Base-by-base conservation (phyloP, 1,284 basidiomycete species). In the Cryptococcus sp. region DNA sequence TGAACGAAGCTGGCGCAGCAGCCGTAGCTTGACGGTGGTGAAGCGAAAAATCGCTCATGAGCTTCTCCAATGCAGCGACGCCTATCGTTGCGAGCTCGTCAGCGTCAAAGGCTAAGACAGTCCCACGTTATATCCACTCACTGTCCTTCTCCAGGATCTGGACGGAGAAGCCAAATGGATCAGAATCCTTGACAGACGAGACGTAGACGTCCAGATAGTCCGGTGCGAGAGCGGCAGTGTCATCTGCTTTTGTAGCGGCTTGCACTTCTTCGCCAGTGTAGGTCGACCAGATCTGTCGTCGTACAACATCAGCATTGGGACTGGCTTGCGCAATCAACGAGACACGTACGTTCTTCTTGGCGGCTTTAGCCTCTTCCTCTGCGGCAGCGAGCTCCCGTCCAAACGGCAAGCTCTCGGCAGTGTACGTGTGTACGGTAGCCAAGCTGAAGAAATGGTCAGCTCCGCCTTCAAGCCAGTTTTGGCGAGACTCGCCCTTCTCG, bases 171-270 rank as follows among this genome's bases (percentile, higher is more conserved):
- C 79, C 82, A 74, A 97, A 89, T n/a, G 82, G 81, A 41, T 85
- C 86, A 54, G 87, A 87, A 6, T 86, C 84, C 54, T 91, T 87
- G 47, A 96, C 85, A 72, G 97, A 91, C 54, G 91, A 93, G 67
- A 98, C 84, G 75, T 94, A 89, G 62, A 96, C 84, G 75, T 98
- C 95, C 50, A 93, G 82, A 73, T 95, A 97, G 71, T 96, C 86
- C 42, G 88, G 74, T 73, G 88, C 86, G 50, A 92, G 80, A 27
- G 90, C 84, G 7, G 81, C 81, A 15, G 78, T 73, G 47, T 83
- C 80, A 22, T 79, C 77, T 19, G 72, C 73, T 17, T 65, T 65
- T 42, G 82, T 80, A 16, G 54, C 63, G 41, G 39, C 53, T 23
- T 56, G 53, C 74, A 84, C 85, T 1, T 86, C 86, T 59, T 87